Base-by-base conservation (phyloP, 768 basidiomycete species). In the Pluteus cervinus region DNA sequence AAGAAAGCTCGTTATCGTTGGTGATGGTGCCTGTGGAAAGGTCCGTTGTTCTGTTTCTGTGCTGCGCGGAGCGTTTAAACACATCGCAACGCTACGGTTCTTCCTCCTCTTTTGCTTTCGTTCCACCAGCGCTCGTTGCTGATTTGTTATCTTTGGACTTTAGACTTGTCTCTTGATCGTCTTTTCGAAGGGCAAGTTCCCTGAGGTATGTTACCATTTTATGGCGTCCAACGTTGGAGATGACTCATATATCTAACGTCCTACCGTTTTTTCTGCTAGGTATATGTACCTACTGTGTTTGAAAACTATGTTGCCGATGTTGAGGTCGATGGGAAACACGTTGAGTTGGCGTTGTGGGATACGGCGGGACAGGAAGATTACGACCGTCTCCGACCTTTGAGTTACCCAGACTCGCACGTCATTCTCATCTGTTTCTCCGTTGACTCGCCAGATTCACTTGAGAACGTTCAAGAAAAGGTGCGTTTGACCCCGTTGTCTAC, bases 401-500 rank as follows among this genome's bases (percentile, higher is more conserved):
- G 86, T 53, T 99, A 99, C 68, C 94, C 94, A 39, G 94, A 98
- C 69, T 93, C 91, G n/a, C 93, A 99, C 60, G 93, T 99, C 63
- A 98, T 99, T 69, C 79, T 98, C 50, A 96, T 99, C 66, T 97
- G 94, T 63, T 99, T 96, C 62, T 92, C 96, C 29, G 81, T 98
- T 50, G 96, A 99, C 72, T 91, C 87, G 36, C 93, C 93, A 23
- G 93, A 97, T 62, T 97, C 93, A 33, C 73, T 99, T 47, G 96
- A 96, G 67, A 99, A 99, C 79, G 96, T 99, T 21, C 92, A 97
- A 72, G 96, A 99, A 73, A 98, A 98, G 87, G 96, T 87, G 28
- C 42, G 79, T 71, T 29, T 9, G n/a, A n/a, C n/a, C n/a, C n/a
- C n/a, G 16, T 29, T 17, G 17, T 39, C 34, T 22, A 20, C 29